A percentile compares a stretch with the other conserved stretches of the same genome.
These are phyloP conservation scores for Prunus davidiana DNA, from an alignment of 306 rosid species.

Conservation along the genomic window DNA sequence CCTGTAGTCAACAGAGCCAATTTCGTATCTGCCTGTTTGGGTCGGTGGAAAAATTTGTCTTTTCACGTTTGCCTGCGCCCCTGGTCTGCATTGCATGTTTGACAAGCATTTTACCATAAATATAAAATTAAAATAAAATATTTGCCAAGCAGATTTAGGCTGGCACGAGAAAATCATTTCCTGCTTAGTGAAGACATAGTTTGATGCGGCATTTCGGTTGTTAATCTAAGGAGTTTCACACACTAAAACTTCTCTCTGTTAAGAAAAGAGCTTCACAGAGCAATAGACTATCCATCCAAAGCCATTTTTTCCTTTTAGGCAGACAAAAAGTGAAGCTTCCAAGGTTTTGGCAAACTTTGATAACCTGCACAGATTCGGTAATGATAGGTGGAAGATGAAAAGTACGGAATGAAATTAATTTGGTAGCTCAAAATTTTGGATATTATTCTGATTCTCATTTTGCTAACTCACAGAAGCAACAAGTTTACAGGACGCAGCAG, in stretches of 20 bases:
- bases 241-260: not conserved
- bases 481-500: not conserved
- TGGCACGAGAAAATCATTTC: not conserved
- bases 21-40: not conserved
- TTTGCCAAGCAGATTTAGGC: not conserved
- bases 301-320: not conserved
- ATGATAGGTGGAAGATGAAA: not conserved
- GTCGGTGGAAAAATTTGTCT: not conserved
- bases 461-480: conserved; percentile 4
- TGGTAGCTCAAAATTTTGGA: conserved; percentile 2
- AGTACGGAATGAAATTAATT: not conserved
- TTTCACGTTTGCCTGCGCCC: not conserved
- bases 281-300: no score
- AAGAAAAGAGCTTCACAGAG: no score
- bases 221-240: not conserved
- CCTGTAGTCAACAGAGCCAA: not conserved
- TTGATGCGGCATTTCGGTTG: not conserved
- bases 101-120: not conserved
- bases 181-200: not conserved
- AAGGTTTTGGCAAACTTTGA: no score
- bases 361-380: no score
- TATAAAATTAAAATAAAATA: not conserved
- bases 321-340: not conserved
- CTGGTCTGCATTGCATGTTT: not conserved
- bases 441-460: not conserved